phyloP scores from a whole-genome alignment of 805 yeast genomes.

The Monosporozyma aerobia region DNA sequence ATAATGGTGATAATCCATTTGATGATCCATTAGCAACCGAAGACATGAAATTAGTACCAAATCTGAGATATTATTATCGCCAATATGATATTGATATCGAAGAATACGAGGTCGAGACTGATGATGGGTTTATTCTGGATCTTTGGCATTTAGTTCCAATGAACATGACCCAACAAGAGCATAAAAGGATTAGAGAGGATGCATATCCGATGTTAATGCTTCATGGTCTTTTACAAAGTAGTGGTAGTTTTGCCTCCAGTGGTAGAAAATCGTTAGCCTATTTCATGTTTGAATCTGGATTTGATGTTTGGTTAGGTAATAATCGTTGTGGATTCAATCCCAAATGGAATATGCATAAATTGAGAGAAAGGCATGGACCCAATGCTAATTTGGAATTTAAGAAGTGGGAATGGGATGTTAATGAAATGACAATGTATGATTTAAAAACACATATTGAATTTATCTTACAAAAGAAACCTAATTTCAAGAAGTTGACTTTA shows the following conservation, averaged over 20 bases:
- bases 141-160: conserved; percentile 40
- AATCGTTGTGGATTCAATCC: conserved; percentile 83
- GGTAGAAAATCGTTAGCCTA: conserved; percentile 73
- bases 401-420: conserved; percentile 92
- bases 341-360: conserved; percentile 38
- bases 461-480: conserved; percentile 36
- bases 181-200: conserved; percentile 10
- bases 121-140: conserved; percentile 69
- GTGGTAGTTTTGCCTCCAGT: conserved; percentile 77
- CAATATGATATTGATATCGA: conserved; percentile 51
- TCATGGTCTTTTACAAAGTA: conserved; percentile 83
- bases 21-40: conserved; percentile 19
- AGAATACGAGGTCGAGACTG: conserved; percentile 54
- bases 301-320: conserved; percentile 87
- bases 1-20: conserved; percentile 21
- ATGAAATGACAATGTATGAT: conserved; percentile 74
- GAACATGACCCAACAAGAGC: not conserved
- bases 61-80: conserved; percentile 58
- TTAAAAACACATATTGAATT: conserved; percentile 62
- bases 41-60: conserved; percentile 35
- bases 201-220: conserved; percentile 62
- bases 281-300: conserved; percentile 45
- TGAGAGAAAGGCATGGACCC: conserved; percentile 6
- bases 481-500: conserved; percentile 42
- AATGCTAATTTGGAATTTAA: conserved; percentile 13